These are phyloP conservation scores for Danielia oregonensis DNA, from an alignment of 805 yeast genomes.

Conservation along the genomic window DNA sequence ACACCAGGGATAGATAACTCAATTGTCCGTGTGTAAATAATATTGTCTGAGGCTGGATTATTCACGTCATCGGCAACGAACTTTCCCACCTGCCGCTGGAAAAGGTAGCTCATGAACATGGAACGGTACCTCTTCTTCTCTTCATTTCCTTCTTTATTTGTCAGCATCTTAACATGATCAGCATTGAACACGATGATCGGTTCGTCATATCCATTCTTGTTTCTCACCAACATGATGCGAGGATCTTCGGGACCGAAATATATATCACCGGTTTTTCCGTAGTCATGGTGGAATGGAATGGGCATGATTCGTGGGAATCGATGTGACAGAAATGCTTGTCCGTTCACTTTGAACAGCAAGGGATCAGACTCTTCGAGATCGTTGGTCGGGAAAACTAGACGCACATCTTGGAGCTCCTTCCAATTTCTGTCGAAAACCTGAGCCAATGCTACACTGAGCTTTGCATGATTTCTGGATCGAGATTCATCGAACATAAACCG, in stretches of 20 bases:
- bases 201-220: constrained; percentile 12
- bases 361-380: constrained; percentile 3
- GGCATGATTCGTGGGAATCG: constrained; percentile 10
- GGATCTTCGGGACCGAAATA: constrained; percentile 19
- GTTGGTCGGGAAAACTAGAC: constrained; percentile 22
- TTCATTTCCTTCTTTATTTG: neutral
- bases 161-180: neutral
- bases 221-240: constrained; percentile 10
- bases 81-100: constrained; percentile 2
- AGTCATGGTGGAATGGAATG: constrained; percentile 7
- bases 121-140: neutral
- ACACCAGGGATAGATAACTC: constrained; percentile 6
- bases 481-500: constrained; percentile 16
- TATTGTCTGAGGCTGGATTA: constrained; percentile 1
- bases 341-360: constrained; percentile 3
- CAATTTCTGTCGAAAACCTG: constrained; percentile 20
- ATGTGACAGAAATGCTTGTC: constrained; percentile 3
- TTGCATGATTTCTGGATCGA: constrained; percentile 14
- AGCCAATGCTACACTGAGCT: constrained; percentile 15
- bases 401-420: constrained; percentile 18
- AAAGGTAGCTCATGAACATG: constrained; percentile 3
- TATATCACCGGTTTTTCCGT: neutral
- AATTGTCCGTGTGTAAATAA: constrained; percentile 1
- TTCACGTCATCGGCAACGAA: constrained; percentile 1
- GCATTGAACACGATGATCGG: constrained; percentile 10